These are phyloP conservation scores for Vitellaria paradoxa DNA, from an alignment of 179 eudicot genomes.

Conservation along the genomic window DNA sequence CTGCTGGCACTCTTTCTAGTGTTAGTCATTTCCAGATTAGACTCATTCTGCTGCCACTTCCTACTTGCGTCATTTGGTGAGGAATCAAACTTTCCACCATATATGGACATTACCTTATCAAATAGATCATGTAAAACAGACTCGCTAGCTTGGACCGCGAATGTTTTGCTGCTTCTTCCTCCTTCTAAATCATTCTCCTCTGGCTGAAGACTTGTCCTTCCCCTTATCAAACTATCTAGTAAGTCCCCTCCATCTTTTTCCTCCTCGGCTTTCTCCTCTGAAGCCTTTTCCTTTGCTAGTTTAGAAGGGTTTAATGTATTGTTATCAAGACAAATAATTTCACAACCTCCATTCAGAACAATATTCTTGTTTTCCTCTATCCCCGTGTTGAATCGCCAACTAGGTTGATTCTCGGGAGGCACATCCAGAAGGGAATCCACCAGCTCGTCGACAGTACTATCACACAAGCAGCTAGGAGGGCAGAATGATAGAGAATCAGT, in stretches of 20 bases:
- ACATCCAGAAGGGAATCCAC: neutral
- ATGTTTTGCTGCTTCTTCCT: slow-evolving; percentile 45
- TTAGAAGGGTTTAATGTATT: slow-evolving; percentile 21
- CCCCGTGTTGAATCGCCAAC: neutral
- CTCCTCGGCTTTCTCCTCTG: neutral
- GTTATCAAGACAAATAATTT: neutral
- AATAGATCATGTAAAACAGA: slow-evolving; percentile 37
- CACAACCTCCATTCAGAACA: neutral
- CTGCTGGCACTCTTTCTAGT: too few species aligned
- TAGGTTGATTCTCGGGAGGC: neutral
- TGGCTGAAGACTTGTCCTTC: slow-evolving; percentile 9
- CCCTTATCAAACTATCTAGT: neutral
- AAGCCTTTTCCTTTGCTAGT: neutral
- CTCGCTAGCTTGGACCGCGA: slow-evolving; percentile 38
- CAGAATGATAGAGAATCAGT: too few species aligned
- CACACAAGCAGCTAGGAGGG: too few species aligned
- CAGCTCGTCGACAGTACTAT: neutral
- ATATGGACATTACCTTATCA: slow-evolving; percentile 30
- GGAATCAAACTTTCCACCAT: slow-evolving; percentile 1
- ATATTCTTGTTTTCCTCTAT: slow-evolving; percentile 15
- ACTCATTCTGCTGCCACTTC: neutral
- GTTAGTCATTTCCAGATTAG: too few species aligned
- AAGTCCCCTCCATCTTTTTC: neutral
- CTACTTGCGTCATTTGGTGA: neutral
- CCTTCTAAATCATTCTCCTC: slow-evolving; percentile 28